These are phyloP conservation scores for Tubosaeta sp. DNA, from an alignment of 768 basidiomycete species.

Conservation along the genomic window DNA sequence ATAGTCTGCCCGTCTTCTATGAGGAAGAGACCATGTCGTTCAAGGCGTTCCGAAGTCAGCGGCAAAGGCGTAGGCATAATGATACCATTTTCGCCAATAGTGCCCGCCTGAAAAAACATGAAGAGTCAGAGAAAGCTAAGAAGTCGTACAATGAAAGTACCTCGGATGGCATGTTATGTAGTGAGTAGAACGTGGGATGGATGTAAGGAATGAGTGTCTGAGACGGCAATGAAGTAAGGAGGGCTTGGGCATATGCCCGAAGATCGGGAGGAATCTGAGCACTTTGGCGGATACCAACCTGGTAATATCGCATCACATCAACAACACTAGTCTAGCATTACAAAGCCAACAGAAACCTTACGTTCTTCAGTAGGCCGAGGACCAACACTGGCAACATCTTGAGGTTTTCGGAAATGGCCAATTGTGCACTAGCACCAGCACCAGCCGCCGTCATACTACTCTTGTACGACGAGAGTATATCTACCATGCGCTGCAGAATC, in stretches of 20 bases:
- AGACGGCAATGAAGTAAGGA: conserved; percentile 87
- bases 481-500: conserved; percentile 78
- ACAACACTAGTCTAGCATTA: neutral
- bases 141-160: conserved; percentile 37
- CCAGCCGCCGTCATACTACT: conserved; percentile 93
- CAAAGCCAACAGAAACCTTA: conserved; percentile 34
- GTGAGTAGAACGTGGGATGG: conserved; percentile 91
- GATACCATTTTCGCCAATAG: conserved; percentile 84
- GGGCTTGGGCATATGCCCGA: conserved; percentile 88
- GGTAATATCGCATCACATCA: conserved; percentile 3
- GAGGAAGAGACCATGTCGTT: conserved; percentile 91
- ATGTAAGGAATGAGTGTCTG: conserved; percentile 91
- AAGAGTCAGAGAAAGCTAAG: conserved; percentile 2
- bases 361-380: conserved; percentile 92
- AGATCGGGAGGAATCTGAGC: conserved; percentile 96
- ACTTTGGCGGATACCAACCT: conserved; percentile 95
- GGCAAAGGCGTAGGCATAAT: conserved; percentile 86
- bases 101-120: conserved; percentile 61
- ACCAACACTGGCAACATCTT: conserved; percentile 90
- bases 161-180: conserved; percentile 95
- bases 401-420: conserved; percentile 90
- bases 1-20: conserved; percentile 98
- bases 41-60: conserved; percentile 90
- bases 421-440: conserved; percentile 88
- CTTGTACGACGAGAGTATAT: conserved; percentile 87